Conservation (phyloP, 2,329 filamentous ascomycete species). For the Chaetomium strumarium region DNA sequence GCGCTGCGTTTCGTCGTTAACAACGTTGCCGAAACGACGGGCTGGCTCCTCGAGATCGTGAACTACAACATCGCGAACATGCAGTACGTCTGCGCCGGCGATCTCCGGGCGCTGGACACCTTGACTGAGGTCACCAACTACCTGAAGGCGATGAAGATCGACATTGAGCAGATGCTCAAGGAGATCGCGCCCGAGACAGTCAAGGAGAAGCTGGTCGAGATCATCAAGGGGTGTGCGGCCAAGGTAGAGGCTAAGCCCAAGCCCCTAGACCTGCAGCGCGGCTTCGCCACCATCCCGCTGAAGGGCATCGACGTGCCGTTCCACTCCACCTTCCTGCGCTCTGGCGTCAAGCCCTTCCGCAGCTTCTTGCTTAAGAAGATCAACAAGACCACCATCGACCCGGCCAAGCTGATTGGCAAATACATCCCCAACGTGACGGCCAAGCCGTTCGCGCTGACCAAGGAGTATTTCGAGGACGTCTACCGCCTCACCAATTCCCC, state of each 20-base stretch:
- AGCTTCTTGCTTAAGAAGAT: slow-evolving; percentile 99
- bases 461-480: slow-evolving; percentile 99
- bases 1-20: slow-evolving; percentile 94
- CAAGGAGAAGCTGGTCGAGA: slow-evolving; percentile 81
- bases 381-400: slow-evolving; percentile 97
- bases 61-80: slow-evolving; percentile 83
- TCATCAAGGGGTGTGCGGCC: slow-evolving; percentile 83
- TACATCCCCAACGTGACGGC: slow-evolving; percentile 99
- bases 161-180: slow-evolving; percentile 88
- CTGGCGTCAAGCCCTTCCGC: slow-evolving; percentile 97
- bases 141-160: slow-evolving; percentile 93
- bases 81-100: slow-evolving; percentile 69
- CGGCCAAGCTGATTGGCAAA: slow-evolving; percentile 92
- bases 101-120: slow-evolving; percentile 65
- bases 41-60: slow-evolving; percentile 97
- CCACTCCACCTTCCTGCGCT: slow-evolving; percentile 97
- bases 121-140: slow-evolving; percentile 83
- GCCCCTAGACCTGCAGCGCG: slow-evolving; percentile 85
- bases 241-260: slow-evolving; percentile 83
- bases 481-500: slow-evolving; percentile 85
- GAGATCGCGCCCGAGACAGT: slow-evolving; percentile 83
- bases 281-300: slow-evolving; percentile 94
- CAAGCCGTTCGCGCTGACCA: slow-evolving; percentile 87
- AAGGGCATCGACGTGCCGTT: slow-evolving; percentile 98
- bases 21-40: slow-evolving; percentile 88